phyloP scores from a whole-genome alignment of 768 basidiomycete genomes.

The Roridomyces roridus region DNA sequence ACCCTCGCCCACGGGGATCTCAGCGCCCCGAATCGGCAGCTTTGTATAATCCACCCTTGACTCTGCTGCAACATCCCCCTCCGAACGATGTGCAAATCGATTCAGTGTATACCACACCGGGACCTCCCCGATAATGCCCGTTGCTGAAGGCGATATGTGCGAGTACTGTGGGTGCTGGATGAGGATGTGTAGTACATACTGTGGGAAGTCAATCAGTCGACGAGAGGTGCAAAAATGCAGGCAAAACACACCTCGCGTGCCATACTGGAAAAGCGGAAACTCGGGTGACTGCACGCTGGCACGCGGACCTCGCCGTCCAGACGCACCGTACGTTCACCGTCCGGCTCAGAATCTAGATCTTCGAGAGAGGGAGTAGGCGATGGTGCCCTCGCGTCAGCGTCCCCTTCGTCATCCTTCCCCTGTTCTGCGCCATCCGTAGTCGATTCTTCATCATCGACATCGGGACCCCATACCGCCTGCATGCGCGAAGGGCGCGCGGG shows the following conservation, averaged over 20 bases:
- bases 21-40: conserved; percentile 8
- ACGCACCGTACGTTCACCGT: conserved; percentile 9
- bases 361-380: conserved; percentile 21
- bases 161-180: conserved; percentile 23
- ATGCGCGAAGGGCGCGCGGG: conserved; percentile 6
- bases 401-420: neutral
- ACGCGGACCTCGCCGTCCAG: conserved; percentile 24
- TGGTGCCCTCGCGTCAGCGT: neutral
- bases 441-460: neutral
- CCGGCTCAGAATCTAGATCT: neutral
- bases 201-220: neutral
- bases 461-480: conserved; percentile 2
- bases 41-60: neutral
- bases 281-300: conserved; percentile 21
- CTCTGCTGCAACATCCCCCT: neutral
- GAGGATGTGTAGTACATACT: conserved; percentile 19
- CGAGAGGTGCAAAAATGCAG: no score
- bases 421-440: neutral
- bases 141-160: conserved; percentile 19
- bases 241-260: conserved; percentile 11
- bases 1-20: neutral
- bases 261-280: conserved; percentile 20
- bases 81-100: conserved; percentile 3
- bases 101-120: conserved; percentile 22
- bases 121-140: conserved; percentile 13